Base-by-base conservation (phyloP, 306 rosid genomes). In the Senna tora region DNA sequence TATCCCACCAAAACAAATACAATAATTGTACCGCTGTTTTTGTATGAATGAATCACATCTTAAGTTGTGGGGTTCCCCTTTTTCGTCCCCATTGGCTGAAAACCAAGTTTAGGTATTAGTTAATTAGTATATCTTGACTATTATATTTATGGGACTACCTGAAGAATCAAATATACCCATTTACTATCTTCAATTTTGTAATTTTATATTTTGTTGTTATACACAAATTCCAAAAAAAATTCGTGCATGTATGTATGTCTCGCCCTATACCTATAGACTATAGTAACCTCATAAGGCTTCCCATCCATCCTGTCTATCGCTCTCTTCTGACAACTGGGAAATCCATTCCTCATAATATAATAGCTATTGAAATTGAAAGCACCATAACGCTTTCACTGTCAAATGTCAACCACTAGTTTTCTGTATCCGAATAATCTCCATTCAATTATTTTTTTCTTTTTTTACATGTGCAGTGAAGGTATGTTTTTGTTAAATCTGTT, bases 21-120 rank as follows among this genome's bases (percentile, higher is more conserved):
- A 86, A 86, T 89, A 81, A 89, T 87, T 84, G 94, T 65, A 84
- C 79, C 10, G 67, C 50, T 76, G 67, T 73, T 61, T 61, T 73
- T 74, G 79, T 36, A 88, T 78, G 90, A 77, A 83, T 83, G 90
- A 77, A 83, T 83, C 81, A 66, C 79, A 76, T 72, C 75, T 54
- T 52, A 82, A 61, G 88, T 52, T 86, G 92, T 80, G 85, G 87
- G 92, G 77, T 32, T 69, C 45, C 53, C 69, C 73, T 72, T 72
- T 16, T 78, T 81, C 50, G 67, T 19, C 20, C 9, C 67, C 11
- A 62, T 11, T 42, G 79, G 83, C 79, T 65, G 81, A 81, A 83
- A 77, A 79, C 79, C 80, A 75, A 79, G 82, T 80, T 74, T 38
- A 45, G 77, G 79, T 81, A 78, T 79, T 75, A 77, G 84, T 83